phyloP scores from a whole-genome alignment of 805 yeast species.

The Candida krabiensis region DNA sequence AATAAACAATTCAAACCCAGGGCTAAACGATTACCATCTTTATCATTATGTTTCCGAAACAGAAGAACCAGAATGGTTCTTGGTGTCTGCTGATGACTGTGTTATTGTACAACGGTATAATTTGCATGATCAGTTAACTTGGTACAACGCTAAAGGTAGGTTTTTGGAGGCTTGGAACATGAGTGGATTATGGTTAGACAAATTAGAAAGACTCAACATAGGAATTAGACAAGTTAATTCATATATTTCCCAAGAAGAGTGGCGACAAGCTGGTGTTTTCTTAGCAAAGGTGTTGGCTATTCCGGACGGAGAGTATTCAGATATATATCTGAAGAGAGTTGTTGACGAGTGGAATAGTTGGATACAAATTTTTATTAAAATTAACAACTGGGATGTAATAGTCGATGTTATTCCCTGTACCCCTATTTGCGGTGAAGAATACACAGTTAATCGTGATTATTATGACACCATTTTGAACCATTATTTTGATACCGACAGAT shows the following conservation, averaged over 20 bases:
- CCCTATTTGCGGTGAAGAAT: constrained; percentile 23
- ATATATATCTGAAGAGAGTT: constrained; percentile 21
- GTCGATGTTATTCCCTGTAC: constrained; percentile 57
- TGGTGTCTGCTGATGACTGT: constrained; percentile 81
- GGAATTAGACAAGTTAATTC: constrained; percentile 59
- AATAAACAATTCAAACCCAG: constrained; percentile 54
- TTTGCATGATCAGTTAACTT: constrained; percentile 64
- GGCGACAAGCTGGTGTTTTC: constrained; percentile 57
- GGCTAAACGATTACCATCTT: constrained; percentile 78
- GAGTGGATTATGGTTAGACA: constrained; percentile 55
- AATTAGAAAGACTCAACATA: constrained; percentile 49
- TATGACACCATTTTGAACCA: constrained; percentile 50
- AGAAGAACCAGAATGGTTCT: constrained; percentile 47
- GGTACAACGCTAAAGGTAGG: constrained; percentile 60
- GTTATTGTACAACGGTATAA: constrained; percentile 74
- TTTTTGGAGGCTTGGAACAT: constrained; percentile 78
- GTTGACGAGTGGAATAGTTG: constrained; percentile 64
- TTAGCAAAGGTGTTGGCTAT: constrained; percentile 40
- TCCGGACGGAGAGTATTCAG: constrained; percentile 21
- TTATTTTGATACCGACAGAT: constrained; percentile 40
- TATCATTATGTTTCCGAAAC: constrained; percentile 48
- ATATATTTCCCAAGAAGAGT: constrained; percentile 43
- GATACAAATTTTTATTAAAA: constrained; percentile 51
- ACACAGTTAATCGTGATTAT: constrained; percentile 34
- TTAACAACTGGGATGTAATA: constrained; percentile 45